phyloP scores from a whole-genome alignment of 306 rosid genomes.

The Hippophae gyantsensis region DNA sequence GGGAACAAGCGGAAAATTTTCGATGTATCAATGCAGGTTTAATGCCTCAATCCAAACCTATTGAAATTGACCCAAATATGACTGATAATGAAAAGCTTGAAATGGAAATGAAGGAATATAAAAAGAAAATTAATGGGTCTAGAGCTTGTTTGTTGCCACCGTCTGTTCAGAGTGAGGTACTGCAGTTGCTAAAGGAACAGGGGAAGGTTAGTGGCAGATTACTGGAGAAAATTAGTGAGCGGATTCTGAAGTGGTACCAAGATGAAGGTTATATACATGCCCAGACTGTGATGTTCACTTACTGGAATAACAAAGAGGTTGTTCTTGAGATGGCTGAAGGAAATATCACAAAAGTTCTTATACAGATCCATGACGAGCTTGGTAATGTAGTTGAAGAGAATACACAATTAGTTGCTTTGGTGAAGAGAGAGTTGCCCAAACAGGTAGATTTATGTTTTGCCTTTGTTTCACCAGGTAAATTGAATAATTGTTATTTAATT shows the following conservation, averaged over 20 bases:
- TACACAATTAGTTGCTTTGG: conserved; percentile 53
- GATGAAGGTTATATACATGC: conserved; percentile 94
- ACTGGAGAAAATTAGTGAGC: conserved; percentile 77
- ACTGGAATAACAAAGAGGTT: conserved; percentile 80
- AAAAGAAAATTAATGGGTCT: conserved; percentile 65
- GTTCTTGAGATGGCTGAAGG: conserved; percentile 98
- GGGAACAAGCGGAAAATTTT: conserved; percentile 69
- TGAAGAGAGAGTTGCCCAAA: conserved; percentile 71
- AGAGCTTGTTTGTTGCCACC: conserved; percentile 65
- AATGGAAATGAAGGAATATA: conserved; percentile 81
- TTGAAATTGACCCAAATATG: conserved; percentile 85
- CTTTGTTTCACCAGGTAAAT: not conserved
- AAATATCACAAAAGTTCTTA: conserved; percentile 66
- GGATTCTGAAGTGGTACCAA: conserved; percentile 97
- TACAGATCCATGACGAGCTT: conserved; percentile 85
- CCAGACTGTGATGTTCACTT: conserved; percentile 86
- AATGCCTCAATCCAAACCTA: conserved; percentile 67
- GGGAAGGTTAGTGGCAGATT: conserved; percentile 83
- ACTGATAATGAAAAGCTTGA: conserved; percentile 86
- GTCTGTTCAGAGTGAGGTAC: conserved; percentile 51
- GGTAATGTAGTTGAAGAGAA: conserved; percentile 89
- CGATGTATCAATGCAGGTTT: conserved; percentile 86
- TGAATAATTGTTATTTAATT: not conserved
- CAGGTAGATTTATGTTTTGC: conserved; percentile 36
- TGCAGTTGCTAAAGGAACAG: conserved; percentile 55